These are phyloP conservation scores for Colletotrichum spaethianum DNA, from an alignment of 2,329 filamentous ascomycete species.

Conservation along the genomic window DNA sequence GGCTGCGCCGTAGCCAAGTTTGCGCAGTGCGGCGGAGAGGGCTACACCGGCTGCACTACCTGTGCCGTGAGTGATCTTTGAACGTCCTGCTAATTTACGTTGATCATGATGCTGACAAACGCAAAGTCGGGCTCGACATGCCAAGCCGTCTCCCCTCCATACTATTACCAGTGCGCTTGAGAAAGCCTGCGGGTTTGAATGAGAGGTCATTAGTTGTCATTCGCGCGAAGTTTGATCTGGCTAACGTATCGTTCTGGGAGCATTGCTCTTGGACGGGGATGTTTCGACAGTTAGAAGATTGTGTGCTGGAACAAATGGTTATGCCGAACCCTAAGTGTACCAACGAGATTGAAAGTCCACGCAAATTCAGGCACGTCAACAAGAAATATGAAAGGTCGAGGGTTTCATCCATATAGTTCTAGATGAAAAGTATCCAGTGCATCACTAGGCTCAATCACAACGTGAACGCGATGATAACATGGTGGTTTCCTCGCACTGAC, in stretches of 20 bases:
- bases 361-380: background rate
- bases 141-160: constrained; percentile 29
- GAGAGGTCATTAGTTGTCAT: no score
- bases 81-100: background rate
- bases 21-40: constrained; percentile 31
- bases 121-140: constrained; percentile 26
- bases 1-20: constrained; percentile 39
- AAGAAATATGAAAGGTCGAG: background rate
- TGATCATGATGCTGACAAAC: background rate
- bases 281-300: no score
- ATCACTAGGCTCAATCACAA: no score
- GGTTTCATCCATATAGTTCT: no score
- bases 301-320: no score
- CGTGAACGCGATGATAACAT: no score
- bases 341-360: background rate
- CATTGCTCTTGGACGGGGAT: background rate
- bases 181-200: background rate
- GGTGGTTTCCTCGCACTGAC: no score
- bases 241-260: background rate
- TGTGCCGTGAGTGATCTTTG: constrained; percentile 22
- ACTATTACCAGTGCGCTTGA: constrained; percentile 27
- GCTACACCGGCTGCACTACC: constrained; percentile 37
- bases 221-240: no score
- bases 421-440: no score
- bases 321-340: background rate